Percentiles rank a stretch among this genome's conserved stretches.
phyloP scores from a whole-genome alignment of 805 yeast species.

The Dipodascopsis uninucleata region DNA sequence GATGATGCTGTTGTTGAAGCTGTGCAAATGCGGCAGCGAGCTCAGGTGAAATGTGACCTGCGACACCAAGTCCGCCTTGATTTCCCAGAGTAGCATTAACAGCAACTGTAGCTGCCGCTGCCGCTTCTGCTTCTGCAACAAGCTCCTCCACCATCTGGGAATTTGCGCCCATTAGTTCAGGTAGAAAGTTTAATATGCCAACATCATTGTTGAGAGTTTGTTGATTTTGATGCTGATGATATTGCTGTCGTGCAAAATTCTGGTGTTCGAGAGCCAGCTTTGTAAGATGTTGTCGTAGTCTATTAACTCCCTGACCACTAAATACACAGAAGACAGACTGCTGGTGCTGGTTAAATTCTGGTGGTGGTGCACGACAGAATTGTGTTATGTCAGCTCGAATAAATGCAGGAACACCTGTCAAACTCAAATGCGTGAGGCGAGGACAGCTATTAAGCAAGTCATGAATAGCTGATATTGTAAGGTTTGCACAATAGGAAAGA shows the following conservation, averaged over 20 bases:
- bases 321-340: slow-evolving; percentile 86
- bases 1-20: too few species aligned
- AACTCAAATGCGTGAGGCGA: slow-evolving; percentile 78
- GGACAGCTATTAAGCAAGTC: slow-evolving; percentile 76
- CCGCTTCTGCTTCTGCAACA: too few species aligned
- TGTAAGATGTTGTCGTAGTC: slow-evolving; percentile 66
- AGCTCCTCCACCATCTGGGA: too few species aligned
- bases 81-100: too few species aligned
- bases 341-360: slow-evolving; percentile 85
- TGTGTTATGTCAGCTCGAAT: slow-evolving; percentile 77
- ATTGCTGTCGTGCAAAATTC: too few species aligned
- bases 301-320: slow-evolving; percentile 81
- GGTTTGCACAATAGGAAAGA: slow-evolving; percentile 80
- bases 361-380: slow-evolving; percentile 88
- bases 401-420: slow-evolving; percentile 91
- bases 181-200: too few species aligned
- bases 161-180: too few species aligned
- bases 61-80: too few species aligned
- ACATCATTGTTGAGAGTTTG: neutral
- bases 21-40: too few species aligned
- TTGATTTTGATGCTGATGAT: slow-evolving; percentile 9
- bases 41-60: too few species aligned
- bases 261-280: slow-evolving; percentile 14
- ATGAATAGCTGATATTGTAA: slow-evolving; percentile 74
- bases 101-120: too few species aligned